Conservation (phyloP, 2,329 filamentous ascomycete genomes). For the Alternaria conjuncta region DNA sequence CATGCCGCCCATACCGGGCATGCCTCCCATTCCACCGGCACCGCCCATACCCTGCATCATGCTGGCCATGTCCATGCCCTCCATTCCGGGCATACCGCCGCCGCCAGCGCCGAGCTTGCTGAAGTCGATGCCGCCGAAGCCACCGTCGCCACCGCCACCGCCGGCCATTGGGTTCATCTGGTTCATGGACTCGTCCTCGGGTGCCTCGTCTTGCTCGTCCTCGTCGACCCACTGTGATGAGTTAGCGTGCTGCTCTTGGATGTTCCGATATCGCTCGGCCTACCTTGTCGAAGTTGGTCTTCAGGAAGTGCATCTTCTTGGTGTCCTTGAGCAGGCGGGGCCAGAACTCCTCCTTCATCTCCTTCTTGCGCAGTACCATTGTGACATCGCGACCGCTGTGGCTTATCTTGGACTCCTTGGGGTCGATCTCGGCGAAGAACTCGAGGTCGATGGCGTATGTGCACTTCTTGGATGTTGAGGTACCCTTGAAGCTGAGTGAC, state of each 20-base stretch:
- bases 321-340: conserved; percentile 88
- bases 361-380: conserved; percentile 95
- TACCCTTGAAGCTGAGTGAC: conserved; percentile 82
- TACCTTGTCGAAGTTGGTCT: conserved; percentile 98
- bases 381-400: conserved; percentile 89
- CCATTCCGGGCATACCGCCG: conserved; percentile 50
- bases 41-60: conserved; percentile 45
- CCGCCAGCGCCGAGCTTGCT: conserved; percentile 74
- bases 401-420: conserved; percentile 80
- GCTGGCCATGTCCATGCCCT: conserved; percentile 37
- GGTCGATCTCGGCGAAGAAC: conserved; percentile 90
- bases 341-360: conserved; percentile 93
- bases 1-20: conserved; percentile 31
- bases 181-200: conserved; percentile 71
- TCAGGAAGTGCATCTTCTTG: conserved; percentile 92
- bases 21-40: conserved; percentile 23
- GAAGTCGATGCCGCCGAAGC: conserved; percentile 91
- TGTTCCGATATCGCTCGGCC: conserved; percentile 24
- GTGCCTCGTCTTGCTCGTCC: conserved; percentile 93
- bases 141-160: conserved; percentile 61
- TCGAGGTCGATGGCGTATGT: conserved; percentile 86
- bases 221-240: conserved; percentile 82
- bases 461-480: conserved; percentile 82
- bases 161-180: conserved; percentile 61
- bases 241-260: conserved; percentile 25